These are phyloP conservation scores for Gracilaria gracilis DNA, from an alignment of 23 red algal genomes.

Conservation along the genomic window DNA sequence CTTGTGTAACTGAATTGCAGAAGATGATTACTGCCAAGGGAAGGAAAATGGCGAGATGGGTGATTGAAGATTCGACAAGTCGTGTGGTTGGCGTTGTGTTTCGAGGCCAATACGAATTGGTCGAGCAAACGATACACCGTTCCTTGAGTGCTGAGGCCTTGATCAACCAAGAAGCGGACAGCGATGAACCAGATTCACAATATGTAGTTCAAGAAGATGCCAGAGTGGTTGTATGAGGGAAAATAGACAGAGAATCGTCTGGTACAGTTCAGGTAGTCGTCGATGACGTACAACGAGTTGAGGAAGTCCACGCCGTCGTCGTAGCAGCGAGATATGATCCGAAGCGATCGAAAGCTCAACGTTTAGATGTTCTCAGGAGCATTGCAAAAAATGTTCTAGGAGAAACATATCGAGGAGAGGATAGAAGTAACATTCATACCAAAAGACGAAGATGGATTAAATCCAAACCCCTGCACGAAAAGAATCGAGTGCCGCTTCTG, in stretches of 20 bases:
- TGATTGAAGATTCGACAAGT: constrained; percentile 45
- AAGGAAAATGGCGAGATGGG: constrained; percentile 69
- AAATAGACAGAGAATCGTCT: constrained; percentile 70
- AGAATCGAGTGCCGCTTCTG: constrained; percentile 61
- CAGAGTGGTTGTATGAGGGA: constrained; percentile 77
- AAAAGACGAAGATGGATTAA: constrained; percentile 47
- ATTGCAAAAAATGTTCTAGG: constrained; percentile 29
- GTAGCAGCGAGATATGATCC: constrained; percentile 45
- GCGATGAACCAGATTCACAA: constrained; percentile 15
- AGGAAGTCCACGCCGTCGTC: constrained; percentile 38
- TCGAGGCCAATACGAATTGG: constrained; percentile 48
- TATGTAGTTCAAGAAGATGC: constrained; percentile 65
- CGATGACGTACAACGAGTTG: constrained; percentile 71
- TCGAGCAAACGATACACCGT: constrained; percentile 1
- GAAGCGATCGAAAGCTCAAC: constrained; percentile 15
- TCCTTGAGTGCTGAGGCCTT: not conserved
- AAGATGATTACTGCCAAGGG: constrained; percentile 55
- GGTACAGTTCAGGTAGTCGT: constrained; percentile 71
- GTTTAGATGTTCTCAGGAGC: constrained; percentile 26
- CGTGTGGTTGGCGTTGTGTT: constrained; percentile 59
- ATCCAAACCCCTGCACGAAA: constrained; percentile 17
- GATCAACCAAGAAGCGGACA: not conserved
- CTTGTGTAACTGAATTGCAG: constrained; percentile 44
- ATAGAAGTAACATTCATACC: not conserved
- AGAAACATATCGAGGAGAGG: not conserved